These are phyloP conservation scores for Suhomyces ambrosiae DNA, from an alignment of 1,139 yeast genomes.

Conservation along the genomic window DNA sequence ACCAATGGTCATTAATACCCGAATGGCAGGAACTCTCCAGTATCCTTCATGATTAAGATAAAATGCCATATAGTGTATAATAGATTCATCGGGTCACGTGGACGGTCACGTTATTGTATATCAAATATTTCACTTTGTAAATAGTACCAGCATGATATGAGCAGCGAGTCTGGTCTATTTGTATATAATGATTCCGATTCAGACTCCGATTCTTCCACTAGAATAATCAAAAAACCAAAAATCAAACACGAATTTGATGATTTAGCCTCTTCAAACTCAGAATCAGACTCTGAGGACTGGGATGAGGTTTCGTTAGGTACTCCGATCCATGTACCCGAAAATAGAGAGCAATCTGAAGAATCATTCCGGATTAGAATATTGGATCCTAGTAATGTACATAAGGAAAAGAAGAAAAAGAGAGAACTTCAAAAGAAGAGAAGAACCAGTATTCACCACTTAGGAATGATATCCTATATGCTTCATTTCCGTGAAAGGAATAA, in stretches of 20 bases:
- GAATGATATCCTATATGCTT: conserved; percentile 28
- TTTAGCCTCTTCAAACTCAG: conserved; percentile 5
- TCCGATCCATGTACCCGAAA: neutral
- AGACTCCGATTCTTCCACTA: conserved; percentile 2
- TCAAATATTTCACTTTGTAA: no score
- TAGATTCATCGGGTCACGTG: no score
- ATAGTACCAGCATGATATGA: neutral
- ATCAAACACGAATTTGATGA: conserved; percentile 6
- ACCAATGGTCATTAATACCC: conserved; percentile 36
- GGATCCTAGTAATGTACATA: conserved; percentile 4
- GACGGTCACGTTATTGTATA: no score
- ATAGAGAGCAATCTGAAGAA: conserved; percentile 1
- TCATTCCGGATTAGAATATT: conserved; percentile 7
- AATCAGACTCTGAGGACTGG: conserved; percentile 22
- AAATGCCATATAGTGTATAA: neutral
- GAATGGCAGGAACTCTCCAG: conserved; percentile 40
- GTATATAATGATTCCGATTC: conserved; percentile 10
- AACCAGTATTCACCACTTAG: conserved; percentile 27
- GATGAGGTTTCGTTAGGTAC: conserved; percentile 23
- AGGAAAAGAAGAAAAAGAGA: conserved; percentile 2
- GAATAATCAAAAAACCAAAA: conserved; percentile 8
- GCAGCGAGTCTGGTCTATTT: conserved; percentile 13
- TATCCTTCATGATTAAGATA: conserved; percentile 28
- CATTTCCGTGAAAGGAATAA: conserved; percentile 30
- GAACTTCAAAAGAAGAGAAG: conserved; percentile 15